Base-by-base conservation (phyloP, 129 eudicot species). In the Saposhnikovia divaricata region DNA sequence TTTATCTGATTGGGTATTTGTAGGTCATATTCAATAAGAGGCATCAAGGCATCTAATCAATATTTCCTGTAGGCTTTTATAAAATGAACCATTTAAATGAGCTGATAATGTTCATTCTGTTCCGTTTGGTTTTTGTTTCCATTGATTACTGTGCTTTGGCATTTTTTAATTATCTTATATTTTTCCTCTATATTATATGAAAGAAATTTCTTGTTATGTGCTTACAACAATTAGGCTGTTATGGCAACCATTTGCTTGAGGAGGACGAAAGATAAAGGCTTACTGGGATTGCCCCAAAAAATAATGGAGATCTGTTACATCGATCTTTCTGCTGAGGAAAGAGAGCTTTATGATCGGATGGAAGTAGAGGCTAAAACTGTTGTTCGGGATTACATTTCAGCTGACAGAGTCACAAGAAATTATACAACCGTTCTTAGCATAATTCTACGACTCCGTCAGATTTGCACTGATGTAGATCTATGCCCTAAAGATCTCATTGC, bases 171-270 rank as follows among this genome's bases (percentile, higher is more conserved):
- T 18, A 21, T 72, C 23, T 7, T 4, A 21, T 42, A 6, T 15
- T 5, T 23, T 6, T 40, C 4, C n/a, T 39, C 11, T 38, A 18
- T 59, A 8, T 28, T 31, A n/a, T n/a, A 21, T 34, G 37, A 40
- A 44, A 59, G n/a, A 42, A 53, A 25, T 38, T 31, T 65, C 14
- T n/a, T 25, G 16, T 61, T 5, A 15, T 79, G 63, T 53, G 69
- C 25, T 57, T 55, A 50, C 76, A 14, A 28, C 63, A 47, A 66
- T 77, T 83, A 94, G 98, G 91, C 86, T 28, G 81, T 94, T 42
- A 92, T 94, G 93, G 90, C 87, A 50, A 82, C 92, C 14, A 81
- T 94, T 73, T 90, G 93, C 72, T 85, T 94, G 89, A 91, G 98
- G 82, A 88, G 98, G 76, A 90, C 91, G 23, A 94, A 94, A 82